Conservation (phyloP, 768 basidiomycete species). For the Termitomyces sp. region DNA sequence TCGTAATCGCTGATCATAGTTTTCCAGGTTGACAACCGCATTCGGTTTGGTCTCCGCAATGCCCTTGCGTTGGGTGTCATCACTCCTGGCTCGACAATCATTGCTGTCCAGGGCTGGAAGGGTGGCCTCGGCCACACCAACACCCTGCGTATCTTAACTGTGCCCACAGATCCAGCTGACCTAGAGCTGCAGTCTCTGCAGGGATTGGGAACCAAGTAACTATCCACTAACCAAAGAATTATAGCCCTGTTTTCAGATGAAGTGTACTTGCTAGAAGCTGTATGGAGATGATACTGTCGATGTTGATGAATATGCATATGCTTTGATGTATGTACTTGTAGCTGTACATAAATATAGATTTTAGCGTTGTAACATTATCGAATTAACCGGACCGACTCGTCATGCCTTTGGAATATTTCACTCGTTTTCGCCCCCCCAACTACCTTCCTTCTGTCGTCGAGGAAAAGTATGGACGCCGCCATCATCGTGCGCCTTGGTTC, state of each 20-base stretch:
- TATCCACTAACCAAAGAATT: neutral
- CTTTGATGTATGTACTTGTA: neutral
- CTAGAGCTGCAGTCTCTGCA: constrained; percentile 63
- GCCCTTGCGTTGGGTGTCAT: constrained; percentile 84
- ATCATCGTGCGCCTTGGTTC: constrained; percentile 45
- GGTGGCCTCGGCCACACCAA: constrained; percentile 96
- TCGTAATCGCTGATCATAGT: constrained; percentile 7
- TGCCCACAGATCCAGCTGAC: constrained; percentile 78
- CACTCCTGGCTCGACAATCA: constrained; percentile 80
- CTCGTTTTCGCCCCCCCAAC: constrained; percentile 20
- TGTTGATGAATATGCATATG: neutral
- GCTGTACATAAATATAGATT: neutral
- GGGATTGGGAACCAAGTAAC: constrained; percentile 17
- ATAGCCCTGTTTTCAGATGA: neutral
- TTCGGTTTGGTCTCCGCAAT: constrained; percentile 81
- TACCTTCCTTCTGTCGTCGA: constrained; percentile 44
- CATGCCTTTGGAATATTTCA: neutral
- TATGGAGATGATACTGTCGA: neutral
- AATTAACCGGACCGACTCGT: neutral
- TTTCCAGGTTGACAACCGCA: constrained; percentile 78
- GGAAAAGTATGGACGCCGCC: constrained; percentile 57
- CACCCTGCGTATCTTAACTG: constrained; percentile 78
- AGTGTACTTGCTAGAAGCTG: neutral
- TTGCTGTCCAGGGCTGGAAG: constrained; percentile 99
- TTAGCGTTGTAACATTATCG: neutral